Evolutionary conservation across 306 rosid genomes (phyloP).

Genomic region (Geum urbanum): DNA sequence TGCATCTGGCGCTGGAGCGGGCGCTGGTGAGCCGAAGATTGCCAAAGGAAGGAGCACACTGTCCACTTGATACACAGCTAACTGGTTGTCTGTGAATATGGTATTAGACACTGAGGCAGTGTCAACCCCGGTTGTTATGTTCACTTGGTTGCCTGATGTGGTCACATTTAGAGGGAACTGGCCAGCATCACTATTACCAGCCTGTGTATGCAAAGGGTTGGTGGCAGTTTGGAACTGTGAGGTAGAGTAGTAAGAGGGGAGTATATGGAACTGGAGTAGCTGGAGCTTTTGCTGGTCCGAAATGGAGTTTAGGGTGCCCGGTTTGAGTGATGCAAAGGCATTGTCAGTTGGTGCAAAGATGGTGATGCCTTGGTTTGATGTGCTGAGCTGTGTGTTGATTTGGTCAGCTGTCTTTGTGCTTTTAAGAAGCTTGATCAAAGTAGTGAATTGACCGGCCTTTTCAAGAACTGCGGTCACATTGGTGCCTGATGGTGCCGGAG

Average conservation of each 20-base stretch:
- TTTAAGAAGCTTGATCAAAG: constrained; percentile 61
- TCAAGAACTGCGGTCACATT: constrained; percentile 67
- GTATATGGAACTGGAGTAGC: constrained; percentile 64
- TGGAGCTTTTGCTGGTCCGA: constrained; percentile 63
- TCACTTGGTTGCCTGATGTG: constrained; percentile 76
- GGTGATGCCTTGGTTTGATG: constrained; percentile 78
- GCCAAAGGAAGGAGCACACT: constrained; percentile 73
- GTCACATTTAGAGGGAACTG: constrained; percentile 81
- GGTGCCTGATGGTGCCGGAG: constrained; percentile 58
- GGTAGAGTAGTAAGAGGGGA: constrained; percentile 50
- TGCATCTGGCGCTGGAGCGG: constrained; percentile 56
- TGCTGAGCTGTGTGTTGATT: constrained; percentile 70
- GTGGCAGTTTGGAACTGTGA: constrained; percentile 80
- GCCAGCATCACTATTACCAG: constrained; percentile 67
- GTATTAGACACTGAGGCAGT: constrained; percentile 61
- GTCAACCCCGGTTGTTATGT: constrained; percentile 73
- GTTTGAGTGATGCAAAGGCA: constrained; percentile 58
- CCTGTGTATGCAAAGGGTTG: constrained; percentile 85
- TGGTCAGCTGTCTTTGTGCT: constrained; percentile 57
- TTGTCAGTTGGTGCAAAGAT: constrained; percentile 89
- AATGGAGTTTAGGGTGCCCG: constrained; percentile 71
- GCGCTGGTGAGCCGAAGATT: constrained; percentile 63
- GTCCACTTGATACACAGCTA: constrained; percentile 80
- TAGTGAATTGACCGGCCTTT: constrained; percentile 87
- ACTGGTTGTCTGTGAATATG: constrained; percentile 55